Conservation (phyloP, 2,329 filamentous ascomycete genomes). For the Fusarium denticulatum region DNA sequence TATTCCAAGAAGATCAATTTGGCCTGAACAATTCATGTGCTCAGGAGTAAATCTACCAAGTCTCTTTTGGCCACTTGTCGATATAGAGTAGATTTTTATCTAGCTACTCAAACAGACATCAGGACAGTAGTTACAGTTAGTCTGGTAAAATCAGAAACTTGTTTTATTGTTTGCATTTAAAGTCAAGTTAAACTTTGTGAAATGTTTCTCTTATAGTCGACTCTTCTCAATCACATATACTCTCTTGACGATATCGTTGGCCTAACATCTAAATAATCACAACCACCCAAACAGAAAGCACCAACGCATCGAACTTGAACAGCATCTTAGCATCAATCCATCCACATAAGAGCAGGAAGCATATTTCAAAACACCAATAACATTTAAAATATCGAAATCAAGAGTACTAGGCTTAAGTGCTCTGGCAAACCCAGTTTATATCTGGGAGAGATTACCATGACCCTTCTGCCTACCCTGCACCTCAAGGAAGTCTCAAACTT, state of each 20-base stretch:
- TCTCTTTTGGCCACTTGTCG: background rate
- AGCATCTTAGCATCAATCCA: background rate
- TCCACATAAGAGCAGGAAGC: accelerated
- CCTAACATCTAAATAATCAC: too few relatives aligned
- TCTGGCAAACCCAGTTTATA: background rate
- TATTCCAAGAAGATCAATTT: background rate
- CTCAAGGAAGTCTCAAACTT: background rate
- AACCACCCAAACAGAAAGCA: too few relatives aligned
- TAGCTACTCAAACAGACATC: background rate
- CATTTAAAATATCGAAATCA: background rate
- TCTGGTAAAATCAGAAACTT: background rate
- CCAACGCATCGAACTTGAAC: too few relatives aligned
- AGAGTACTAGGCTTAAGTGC: background rate
- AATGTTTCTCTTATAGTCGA: too few relatives aligned
- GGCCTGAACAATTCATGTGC: too few relatives aligned
- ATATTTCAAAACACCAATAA: accelerated
- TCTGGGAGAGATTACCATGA: too few relatives aligned
- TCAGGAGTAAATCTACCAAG: accelerated
- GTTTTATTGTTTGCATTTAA: background rate
- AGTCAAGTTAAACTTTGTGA: too few relatives aligned
- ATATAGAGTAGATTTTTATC: accelerated
- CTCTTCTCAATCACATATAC: too few relatives aligned
- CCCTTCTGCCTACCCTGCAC: background rate
- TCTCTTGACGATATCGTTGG: too few relatives aligned
- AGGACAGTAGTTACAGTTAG: background rate